Evolutionary conservation across 108 stramenopile species (phyloP), one percentile per base, ranked within the genome.

Genomic region (Halocafeteria seosinensis): DNA sequence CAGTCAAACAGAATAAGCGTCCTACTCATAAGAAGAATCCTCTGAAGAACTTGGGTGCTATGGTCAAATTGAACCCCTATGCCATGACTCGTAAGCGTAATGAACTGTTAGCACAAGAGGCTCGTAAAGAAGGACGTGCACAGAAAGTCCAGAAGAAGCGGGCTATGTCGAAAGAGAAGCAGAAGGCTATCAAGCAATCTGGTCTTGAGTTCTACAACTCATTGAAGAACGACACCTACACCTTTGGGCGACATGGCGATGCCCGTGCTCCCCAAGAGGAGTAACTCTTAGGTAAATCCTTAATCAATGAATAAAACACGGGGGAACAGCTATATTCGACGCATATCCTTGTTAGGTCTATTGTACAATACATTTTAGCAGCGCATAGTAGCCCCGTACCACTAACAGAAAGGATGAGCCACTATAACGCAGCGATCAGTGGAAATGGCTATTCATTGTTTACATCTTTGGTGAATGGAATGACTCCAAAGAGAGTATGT

Each of bases 31-130:
- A 67, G 38, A 95, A 95, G 91, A 98, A 98, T 80, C 87, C 96
- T 50, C 80, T 98, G 37, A 73, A 66, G 50, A 86, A 81, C 71
- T 79, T 81, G 64, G 86, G 74, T 61, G 90, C 86, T 36, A 68
- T 90, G 65, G 84, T 88, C 62, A 78, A 84, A 71, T 76, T 98
- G 47, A 90, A 94, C 84, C 88, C 92, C 50, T 88, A 93, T 82
- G 86, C 87, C 57, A 88, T 83, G 70, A 87, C 78, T 31, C 76
- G 87, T 66, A 79, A 77, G 65, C 77, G 81, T 66, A 87, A 84
- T 55, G 76, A 74, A 32, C 38, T 17, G 12, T 12, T 13, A 33
- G 27, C 17, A 17, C 17, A 26, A 21, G 57, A 33, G 17, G 57
- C 57, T 35, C 34, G 34, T n/a, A 35, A 21, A 33, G 5, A 28